A percentile compares a stretch with the other conserved stretches of the same genome.
These are phyloP conservation scores for Corynascus novoguineensis DNA, from an alignment of 495 filamentous ascomycete species.

Conservation along the genomic window DNA sequence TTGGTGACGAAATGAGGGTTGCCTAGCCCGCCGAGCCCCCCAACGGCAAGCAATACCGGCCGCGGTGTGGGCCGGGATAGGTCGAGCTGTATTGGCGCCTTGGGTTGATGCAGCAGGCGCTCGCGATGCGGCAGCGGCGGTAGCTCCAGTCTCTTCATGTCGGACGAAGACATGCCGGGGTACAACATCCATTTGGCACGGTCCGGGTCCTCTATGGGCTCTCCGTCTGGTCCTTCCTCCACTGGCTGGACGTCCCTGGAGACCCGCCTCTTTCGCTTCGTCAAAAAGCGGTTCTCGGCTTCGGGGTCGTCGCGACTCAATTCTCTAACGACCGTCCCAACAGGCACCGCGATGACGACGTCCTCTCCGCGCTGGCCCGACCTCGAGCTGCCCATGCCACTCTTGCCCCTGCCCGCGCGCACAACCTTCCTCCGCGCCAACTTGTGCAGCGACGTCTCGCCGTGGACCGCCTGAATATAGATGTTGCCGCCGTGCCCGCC, in stretches of 20 bases:
- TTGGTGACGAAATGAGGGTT: conserved; percentile 87
- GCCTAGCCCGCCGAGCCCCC: conserved; percentile 81
- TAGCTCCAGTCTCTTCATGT: conserved; percentile 56
- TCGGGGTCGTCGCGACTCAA: conserved; percentile 71
- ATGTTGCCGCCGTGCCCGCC: conserved; percentile 86
- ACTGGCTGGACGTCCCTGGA: conserved; percentile 13
- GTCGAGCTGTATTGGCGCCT: conserved; percentile 71
- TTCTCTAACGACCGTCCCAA: conserved; percentile 87
- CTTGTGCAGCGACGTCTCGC: conserved; percentile 89
- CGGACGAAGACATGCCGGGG: conserved; percentile 62
- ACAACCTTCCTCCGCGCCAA: conserved; percentile 70
- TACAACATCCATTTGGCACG: conserved; percentile 82
- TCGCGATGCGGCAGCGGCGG: conserved; percentile 52
- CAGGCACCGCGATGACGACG: conserved; percentile 80
- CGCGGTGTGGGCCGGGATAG: conserved; percentile 71
- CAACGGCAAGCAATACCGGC: conserved; percentile 85
- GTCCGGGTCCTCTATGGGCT: conserved; percentile 29
- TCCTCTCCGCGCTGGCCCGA: conserved; percentile 81
- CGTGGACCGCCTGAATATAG: conserved; percentile 88
- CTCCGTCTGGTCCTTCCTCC: conserved; percentile 33
- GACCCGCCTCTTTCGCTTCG: conserved; percentile 23
- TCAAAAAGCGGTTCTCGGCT: conserved; percentile 46
- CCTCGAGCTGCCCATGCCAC: conserved; percentile 76
- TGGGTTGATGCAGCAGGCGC: conserved; percentile 58
- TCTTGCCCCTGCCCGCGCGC: conserved; percentile 72